These are phyloP conservation scores for Tetraselmis striata DNA, from an alignment of 139 green algal genomes.

Conservation along the genomic window DNA sequence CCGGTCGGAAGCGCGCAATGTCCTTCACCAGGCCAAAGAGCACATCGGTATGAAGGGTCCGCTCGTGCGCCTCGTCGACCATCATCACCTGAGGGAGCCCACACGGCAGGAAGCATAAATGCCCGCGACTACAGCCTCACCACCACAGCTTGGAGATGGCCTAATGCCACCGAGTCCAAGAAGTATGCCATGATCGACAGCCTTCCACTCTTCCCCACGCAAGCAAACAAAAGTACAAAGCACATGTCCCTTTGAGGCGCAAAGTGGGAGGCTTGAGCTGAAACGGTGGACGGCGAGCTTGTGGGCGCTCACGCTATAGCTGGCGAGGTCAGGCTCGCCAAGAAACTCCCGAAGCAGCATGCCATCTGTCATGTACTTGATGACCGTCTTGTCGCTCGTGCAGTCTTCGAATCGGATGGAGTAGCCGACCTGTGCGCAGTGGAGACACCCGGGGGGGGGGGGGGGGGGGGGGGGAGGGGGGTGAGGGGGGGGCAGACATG, in stretches of 20 bases:
- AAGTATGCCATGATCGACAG: too few species aligned
- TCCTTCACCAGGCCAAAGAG: slow-evolving; percentile 94
- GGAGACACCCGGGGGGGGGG: too few species aligned
- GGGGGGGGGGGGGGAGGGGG: slow-evolving; percentile 39
- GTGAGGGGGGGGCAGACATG: background rate
- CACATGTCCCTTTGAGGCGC: too few species aligned
- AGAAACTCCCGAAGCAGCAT: slow-evolving; percentile 98
- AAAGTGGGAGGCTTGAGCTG: too few species aligned
- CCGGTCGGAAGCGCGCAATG: slow-evolving; percentile 71
- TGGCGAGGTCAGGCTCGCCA: slow-evolving; percentile 86
- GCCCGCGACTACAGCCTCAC: too few species aligned
- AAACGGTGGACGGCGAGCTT: too few species aligned
- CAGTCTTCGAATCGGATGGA: slow-evolving; percentile 99
- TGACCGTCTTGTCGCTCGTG: slow-evolving; percentile 88
- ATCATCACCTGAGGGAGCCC: slow-evolving; percentile 93
- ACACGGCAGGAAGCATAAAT: too few species aligned
- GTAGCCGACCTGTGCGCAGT: slow-evolving; percentile 79
- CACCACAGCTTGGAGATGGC: too few species aligned
- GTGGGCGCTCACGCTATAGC: slow-evolving; percentile 56
- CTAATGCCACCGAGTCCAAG: too few species aligned
- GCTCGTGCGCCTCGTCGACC: slow-evolving; percentile 95
- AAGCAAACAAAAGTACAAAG: too few species aligned
- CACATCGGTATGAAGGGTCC: slow-evolving; percentile 93
- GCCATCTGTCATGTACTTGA: slow-evolving; percentile 99
- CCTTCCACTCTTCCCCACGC: too few species aligned